Evolutionary conservation across 108 stramenopile species (phyloP).

Genomic region (Pseudonitzschia delicatissima): DNA sequence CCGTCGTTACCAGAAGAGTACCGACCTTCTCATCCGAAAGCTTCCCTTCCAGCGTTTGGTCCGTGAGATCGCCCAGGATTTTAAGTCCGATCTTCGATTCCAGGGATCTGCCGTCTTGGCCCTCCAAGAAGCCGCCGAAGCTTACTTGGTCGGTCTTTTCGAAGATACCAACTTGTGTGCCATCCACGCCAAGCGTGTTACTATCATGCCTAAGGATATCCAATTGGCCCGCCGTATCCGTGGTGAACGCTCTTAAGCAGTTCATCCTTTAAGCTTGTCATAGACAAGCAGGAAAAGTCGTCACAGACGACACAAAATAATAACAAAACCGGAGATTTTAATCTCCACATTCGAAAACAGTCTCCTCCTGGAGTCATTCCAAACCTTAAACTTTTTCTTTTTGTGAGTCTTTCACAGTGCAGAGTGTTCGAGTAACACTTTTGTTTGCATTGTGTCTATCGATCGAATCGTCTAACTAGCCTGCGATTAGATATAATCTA

Average conservation of each 20-base stretch:
- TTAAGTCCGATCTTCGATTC: constrained; percentile 97
- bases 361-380: no score
- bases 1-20: constrained; percentile 95
- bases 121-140: constrained; percentile 93
- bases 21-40: constrained; percentile 94
- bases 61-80: constrained; percentile 95
- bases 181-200: constrained; percentile 97
- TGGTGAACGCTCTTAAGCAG: constrained; percentile 62
- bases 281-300: no score
- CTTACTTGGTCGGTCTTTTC: constrained; percentile 94
- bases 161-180: constrained; percentile 98
- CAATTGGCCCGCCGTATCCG: constrained; percentile 79
- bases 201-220: constrained; percentile 98
- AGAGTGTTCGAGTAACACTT: no score
- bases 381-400: no score
- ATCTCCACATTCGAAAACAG: constrained; percentile 16
- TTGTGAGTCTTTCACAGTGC: no score
- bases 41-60: constrained; percentile 96
- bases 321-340: constrained; percentile 22
- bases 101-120: constrained; percentile 94
- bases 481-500: no score
- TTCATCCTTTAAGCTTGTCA: neutral
- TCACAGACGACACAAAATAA: neutral
- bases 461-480: no score
- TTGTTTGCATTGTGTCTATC: no score